Percentiles rank a stretch among this genome's conserved stretches.
phyloP scores from a whole-genome alignment of 371 early-diverging fungal genomes.

The Lichtheimia hyalospora region DNA sequence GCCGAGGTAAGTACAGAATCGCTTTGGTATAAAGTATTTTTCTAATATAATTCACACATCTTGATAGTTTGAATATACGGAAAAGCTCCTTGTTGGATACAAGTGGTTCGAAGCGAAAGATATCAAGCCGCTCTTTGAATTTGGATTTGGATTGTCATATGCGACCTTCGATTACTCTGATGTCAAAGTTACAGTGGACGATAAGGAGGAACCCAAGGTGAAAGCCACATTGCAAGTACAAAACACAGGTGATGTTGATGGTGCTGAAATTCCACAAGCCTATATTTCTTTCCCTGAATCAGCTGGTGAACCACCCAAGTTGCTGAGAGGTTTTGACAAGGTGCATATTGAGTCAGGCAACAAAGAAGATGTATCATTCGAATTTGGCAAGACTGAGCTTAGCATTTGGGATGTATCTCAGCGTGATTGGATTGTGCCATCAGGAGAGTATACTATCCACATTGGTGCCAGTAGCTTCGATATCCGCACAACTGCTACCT shows the following conservation, averaged over 20 bases:
- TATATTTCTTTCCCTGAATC: slow-evolving; percentile 45
- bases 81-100: slow-evolving; percentile 54
- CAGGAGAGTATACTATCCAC: slow-evolving; percentile 35
- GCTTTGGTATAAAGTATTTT: too few relatives aligned
- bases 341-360: slow-evolving; percentile 23
- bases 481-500: slow-evolving; percentile 23
- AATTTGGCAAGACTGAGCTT: slow-evolving; percentile 21
- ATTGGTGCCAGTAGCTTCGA: slow-evolving; percentile 50
- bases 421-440: slow-evolving; percentile 27
- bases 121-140: slow-evolving; percentile 49
- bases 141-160: slow-evolving; percentile 61
- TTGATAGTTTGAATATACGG: slow-evolving; percentile 37
- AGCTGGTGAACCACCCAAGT: slow-evolving; percentile 38
- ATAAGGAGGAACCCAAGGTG: slow-evolving; percentile 1
- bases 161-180: slow-evolving; percentile 45
- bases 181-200: background rate
- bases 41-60: background rate
- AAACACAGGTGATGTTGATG: slow-evolving; percentile 45
- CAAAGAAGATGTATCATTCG: slow-evolving; percentile 23
- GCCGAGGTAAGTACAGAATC: background rate
- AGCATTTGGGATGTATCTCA: slow-evolving; percentile 33
- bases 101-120: slow-evolving; percentile 40
- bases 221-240: slow-evolving; percentile 27
- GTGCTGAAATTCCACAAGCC: slow-evolving; percentile 53
- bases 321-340: slow-evolving; percentile 48